These are phyloP conservation scores for Conoideocrella luteorostrata DNA, from an alignment of 2,329 filamentous ascomycete species.

Conservation along the genomic window DNA sequence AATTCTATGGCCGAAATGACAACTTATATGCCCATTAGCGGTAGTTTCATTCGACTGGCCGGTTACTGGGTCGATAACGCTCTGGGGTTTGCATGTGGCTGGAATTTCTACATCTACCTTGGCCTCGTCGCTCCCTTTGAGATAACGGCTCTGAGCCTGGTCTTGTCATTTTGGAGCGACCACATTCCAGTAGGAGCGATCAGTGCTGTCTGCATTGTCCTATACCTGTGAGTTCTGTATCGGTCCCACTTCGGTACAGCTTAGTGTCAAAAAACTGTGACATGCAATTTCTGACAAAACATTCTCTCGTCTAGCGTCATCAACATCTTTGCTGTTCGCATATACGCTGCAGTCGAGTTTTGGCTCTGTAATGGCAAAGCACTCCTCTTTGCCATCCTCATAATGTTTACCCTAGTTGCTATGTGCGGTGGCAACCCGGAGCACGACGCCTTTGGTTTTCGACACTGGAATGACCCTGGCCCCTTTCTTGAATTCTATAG, in stretches of 20 bases:
- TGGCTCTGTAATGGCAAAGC: constrained; percentile 46
- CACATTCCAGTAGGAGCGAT: constrained; percentile 37
- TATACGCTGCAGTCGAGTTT: constrained; percentile 40
- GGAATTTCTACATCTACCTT: constrained; percentile 46
- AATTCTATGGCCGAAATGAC: constrained; percentile 40
- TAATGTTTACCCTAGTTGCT: constrained; percentile 53
- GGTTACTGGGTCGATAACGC: constrained; percentile 41
- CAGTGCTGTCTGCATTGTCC: constrained; percentile 36
- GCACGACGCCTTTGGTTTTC: constrained; percentile 53
- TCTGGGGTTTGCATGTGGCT: constrained; percentile 38
- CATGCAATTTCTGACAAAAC: no score
- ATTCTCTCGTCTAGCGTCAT: constrained; percentile 21
- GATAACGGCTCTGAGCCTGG: constrained; percentile 42
- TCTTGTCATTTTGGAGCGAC: constrained; percentile 43
- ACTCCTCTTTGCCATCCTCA: constrained; percentile 51
- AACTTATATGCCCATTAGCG: constrained; percentile 39
- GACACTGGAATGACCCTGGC: constrained; percentile 60
- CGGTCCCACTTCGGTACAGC: no score
- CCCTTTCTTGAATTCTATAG: constrained; percentile 45
- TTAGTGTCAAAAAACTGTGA: no score
- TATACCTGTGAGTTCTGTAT: constrained; percentile 27
- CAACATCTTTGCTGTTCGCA: constrained; percentile 35
- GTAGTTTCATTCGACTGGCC: constrained; percentile 38
- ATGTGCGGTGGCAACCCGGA: constrained; percentile 54
- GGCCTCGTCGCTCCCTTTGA: constrained; percentile 45